Conservation (phyloP, 2,329 filamentous ascomycete genomes). For the Orbilia blumenaviensis region DNA sequence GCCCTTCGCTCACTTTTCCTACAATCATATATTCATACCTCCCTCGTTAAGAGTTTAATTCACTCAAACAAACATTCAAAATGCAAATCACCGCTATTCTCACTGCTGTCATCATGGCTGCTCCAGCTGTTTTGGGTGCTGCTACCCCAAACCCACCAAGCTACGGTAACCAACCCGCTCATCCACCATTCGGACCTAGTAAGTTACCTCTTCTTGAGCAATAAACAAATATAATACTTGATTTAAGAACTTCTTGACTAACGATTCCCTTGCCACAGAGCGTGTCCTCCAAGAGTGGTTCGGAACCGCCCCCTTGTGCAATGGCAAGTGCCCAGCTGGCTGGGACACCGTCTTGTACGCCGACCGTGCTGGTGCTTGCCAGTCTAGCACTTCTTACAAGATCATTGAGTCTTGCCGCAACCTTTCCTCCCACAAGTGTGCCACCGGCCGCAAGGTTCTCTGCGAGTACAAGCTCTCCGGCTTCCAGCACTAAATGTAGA, state of each 20-base stretch:
- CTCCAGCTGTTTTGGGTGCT: conserved; percentile 49
- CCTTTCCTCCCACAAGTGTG: conserved; percentile 51
- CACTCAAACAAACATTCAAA: conserved; percentile 26
- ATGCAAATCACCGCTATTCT: conserved; percentile 51
- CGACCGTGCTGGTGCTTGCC: conserved; percentile 45
- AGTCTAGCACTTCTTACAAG: conserved; percentile 49
- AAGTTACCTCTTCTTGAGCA: neutral
- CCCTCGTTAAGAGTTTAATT: conserved; percentile 3
- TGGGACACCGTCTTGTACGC: conserved; percentile 47
- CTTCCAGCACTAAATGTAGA: conserved; percentile 27
- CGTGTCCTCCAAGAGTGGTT: conserved; percentile 53
- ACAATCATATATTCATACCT: neutral
- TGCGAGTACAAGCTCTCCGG: conserved; percentile 46
- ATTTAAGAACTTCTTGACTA: neutral
- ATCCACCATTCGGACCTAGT: conserved; percentile 24
- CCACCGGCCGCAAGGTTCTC: conserved; percentile 43
- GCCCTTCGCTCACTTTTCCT: conserved; percentile 23
- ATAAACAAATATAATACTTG: neutral
- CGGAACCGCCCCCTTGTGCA: conserved; percentile 52
- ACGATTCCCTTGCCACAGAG: conserved; percentile 22
- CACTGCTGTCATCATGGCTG: conserved; percentile 44
- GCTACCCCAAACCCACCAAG: conserved; percentile 40
- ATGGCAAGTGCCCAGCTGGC: conserved; percentile 43
- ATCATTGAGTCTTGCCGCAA: conserved; percentile 48
- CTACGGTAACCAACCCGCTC: conserved; percentile 18